Evolutionary conservation across 805 yeast genomes (phyloP).

Genomic region (Isabelozyma gotoi): DNA sequence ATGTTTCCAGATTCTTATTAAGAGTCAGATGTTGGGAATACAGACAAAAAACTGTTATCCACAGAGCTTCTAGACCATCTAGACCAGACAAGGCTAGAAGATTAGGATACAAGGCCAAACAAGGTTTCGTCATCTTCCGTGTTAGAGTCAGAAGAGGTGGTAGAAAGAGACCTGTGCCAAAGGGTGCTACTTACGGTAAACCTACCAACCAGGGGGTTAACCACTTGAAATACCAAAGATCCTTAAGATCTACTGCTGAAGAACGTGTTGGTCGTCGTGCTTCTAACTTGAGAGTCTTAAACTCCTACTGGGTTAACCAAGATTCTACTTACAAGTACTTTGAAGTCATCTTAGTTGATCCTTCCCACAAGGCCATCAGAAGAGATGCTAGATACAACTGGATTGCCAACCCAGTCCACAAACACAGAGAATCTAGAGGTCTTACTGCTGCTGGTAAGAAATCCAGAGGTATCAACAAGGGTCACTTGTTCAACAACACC

Average conservation of each 20-base stretch:
- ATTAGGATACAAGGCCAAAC: conserved; percentile 99
- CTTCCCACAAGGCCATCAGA: conserved; percentile 98
- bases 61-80: conserved; percentile 98
- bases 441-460: conserved; percentile 97
- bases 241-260: conserved; percentile 97
- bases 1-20: conserved; percentile 96
- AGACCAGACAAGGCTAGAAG: conserved; percentile 99
- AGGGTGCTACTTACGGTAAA: conserved; percentile 99
- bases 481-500: conserved; percentile 99
- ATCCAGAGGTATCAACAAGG: conserved; percentile 99
- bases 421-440: conserved; percentile 99
- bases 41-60: conserved; percentile 98
- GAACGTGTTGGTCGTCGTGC: conserved; percentile 99
- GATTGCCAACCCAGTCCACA: conserved; percentile 99
- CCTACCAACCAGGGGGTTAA: conserved; percentile 99
- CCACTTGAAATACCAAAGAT: conserved; percentile 99
- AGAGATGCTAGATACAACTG: conserved; percentile 99
- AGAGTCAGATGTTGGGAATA: conserved; percentile 99
- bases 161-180: conserved; percentile 99
- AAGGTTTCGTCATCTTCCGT: conserved; percentile 98
- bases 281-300: conserved; percentile 97
- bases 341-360: conserved; percentile 97
- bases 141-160: conserved; percentile 99
- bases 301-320: conserved; percentile 99
- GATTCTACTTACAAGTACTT: conserved; percentile 99